Conservation (phyloP, 2,329 filamentous ascomycete genomes). For the Botryotinia calthae region DNA sequence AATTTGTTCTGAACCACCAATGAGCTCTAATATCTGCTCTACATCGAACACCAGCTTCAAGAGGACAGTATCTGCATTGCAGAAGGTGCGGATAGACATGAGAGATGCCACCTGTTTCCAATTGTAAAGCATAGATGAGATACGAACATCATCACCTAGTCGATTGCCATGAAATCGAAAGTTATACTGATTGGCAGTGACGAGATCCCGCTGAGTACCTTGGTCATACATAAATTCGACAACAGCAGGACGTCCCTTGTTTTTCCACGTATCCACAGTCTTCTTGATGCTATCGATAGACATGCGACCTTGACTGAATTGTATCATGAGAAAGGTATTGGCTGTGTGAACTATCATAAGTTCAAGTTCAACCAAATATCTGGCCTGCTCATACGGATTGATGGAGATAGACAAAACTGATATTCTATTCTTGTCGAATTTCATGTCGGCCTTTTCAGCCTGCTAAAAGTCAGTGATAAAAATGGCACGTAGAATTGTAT, state of each 20-base stretch:
- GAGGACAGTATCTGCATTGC: conserved; percentile 48
- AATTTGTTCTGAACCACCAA: conserved; percentile 38
- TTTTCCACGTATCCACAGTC: conserved; percentile 40
- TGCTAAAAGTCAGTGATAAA: conserved; percentile 20
- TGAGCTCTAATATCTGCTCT: conserved; percentile 48
- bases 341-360: conserved; percentile 37
- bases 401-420: conserved; percentile 33
- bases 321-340: conserved; percentile 38
- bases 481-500: background rate
- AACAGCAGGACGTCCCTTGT: conserved; percentile 48
- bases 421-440: conserved; percentile 23
- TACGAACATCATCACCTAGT: conserved; percentile 41
- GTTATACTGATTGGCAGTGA: conserved; percentile 45
- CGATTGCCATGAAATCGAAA: conserved; percentile 47
- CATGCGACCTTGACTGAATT: conserved; percentile 37
- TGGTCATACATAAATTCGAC: conserved; percentile 53
- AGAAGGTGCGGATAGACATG: conserved; percentile 51
- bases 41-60: conserved; percentile 50
- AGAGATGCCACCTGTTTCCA: conserved; percentile 49
- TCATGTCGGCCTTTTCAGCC: conserved; percentile 38
- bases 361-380: conserved; percentile 36
- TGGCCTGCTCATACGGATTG: conserved; percentile 33
- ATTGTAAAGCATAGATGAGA: conserved; percentile 45
- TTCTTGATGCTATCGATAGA: conserved; percentile 36
- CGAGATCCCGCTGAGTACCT: conserved; percentile 48